Conservation (phyloP, 768 basidiomycete genomes). For the Mycena polygramma region DNA sequence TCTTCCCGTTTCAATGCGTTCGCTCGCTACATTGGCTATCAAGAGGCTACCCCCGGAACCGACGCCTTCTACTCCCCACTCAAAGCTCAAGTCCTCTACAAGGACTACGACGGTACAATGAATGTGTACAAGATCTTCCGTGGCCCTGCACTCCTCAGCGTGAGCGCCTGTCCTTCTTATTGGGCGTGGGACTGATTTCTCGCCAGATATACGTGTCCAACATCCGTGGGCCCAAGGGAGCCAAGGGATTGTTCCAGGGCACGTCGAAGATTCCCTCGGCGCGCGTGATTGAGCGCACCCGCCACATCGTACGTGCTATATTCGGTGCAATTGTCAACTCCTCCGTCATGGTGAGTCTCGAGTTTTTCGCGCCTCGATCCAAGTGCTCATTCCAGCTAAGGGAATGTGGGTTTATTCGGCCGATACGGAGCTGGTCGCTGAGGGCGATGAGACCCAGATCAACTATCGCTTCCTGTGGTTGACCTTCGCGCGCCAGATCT, state of each 20-base stretch:
- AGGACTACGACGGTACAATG: conserved; percentile 24
- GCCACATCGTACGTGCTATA: no score
- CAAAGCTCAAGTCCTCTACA: conserved; percentile 33
- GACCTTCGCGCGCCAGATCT: conserved; percentile 15
- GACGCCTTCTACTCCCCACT: conserved; percentile 27
- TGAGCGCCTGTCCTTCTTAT: no score
- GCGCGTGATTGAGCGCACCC: no score
- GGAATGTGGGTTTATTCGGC: conserved; percentile 16
- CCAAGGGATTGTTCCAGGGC: no score
- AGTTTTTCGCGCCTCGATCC: no score
- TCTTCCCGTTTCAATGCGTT: conserved; percentile 29
- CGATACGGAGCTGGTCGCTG: conserved; percentile 6
- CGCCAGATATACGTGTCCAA: no score
- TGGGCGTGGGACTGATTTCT: no score
- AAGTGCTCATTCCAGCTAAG: background rate
- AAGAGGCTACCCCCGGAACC: background rate
- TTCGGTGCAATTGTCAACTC: no score
- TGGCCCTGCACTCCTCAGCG: conserved; percentile 2
- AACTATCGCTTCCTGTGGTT: background rate
- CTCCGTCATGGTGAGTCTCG: no score
- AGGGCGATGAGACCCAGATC: conserved; percentile 21
- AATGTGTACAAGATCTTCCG: conserved; percentile 20
- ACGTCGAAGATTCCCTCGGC: no score
- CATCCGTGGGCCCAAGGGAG: no score
- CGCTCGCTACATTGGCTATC: conserved; percentile 24